These are phyloP conservation scores for Cladosporium sp. DNA, from an alignment of 2,329 filamentous ascomycete species.

Conservation along the genomic window DNA sequence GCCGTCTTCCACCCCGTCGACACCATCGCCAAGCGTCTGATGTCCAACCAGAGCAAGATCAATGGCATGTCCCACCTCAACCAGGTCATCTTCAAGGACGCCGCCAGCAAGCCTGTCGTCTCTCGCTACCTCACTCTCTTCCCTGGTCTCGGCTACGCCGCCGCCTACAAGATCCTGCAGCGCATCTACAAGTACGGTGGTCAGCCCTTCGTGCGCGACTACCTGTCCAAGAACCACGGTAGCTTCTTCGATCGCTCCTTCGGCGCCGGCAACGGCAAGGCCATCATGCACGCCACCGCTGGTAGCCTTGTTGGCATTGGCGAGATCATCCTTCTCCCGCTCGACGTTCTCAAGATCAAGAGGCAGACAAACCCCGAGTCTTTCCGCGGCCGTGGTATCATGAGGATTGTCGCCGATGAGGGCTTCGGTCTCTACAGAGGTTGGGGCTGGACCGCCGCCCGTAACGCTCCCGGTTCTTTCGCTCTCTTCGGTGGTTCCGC, in stretches of 20 bases:
- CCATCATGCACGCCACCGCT: conserved; percentile 94
- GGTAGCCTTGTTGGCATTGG: conserved; percentile 95
- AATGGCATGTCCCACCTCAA: conserved; percentile 68
- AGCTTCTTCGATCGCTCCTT: conserved; percentile 84
- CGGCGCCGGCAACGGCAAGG: conserved; percentile 96
- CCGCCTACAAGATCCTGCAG: conserved; percentile 97
- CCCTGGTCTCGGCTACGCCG: conserved; percentile 94
- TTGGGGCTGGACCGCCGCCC: conserved; percentile 95
- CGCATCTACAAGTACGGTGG: conserved; percentile 98
- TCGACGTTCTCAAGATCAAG: conserved; percentile 99
- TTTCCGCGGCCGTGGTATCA: conserved; percentile 87
- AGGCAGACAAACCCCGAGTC: conserved; percentile 98
- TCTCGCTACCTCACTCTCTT: conserved; percentile 94
- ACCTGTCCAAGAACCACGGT: conserved; percentile 75
- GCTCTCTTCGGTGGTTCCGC: conserved; percentile 98
- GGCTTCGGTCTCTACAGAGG: conserved; percentile 94
- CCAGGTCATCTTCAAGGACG: conserved; percentile 90
- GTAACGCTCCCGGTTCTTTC: conserved; percentile 95
- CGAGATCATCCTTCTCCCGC: conserved; percentile 89
- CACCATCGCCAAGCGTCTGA: conserved; percentile 96
- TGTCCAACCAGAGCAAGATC: conserved; percentile 91
- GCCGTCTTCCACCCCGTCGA: conserved; percentile 95
- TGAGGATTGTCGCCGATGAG: conserved; percentile 89
- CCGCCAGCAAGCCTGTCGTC: conserved; percentile 67
- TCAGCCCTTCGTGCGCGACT: conserved; percentile 92